Percentiles rank a stretch among this genome's conserved stretches.
Evolutionary conservation across 805 yeast species (phyloP).

Genomic region (Tanozyma kutaoensis): DNA sequence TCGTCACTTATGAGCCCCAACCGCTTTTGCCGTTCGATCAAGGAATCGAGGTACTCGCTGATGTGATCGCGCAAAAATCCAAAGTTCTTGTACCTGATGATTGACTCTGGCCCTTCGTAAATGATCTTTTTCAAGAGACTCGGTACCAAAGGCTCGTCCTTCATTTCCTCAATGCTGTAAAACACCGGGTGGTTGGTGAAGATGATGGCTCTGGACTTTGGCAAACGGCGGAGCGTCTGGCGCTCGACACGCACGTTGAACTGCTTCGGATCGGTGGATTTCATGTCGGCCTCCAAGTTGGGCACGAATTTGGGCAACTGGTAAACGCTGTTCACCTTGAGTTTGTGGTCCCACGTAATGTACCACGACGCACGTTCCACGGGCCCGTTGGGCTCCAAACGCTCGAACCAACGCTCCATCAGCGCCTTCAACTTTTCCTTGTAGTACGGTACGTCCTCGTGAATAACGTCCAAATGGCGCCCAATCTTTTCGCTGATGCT

Average conservation of each 20-base stretch:
- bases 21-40: slow-evolving; percentile 46
- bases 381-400: slow-evolving; percentile 45
- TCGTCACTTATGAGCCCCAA: slow-evolving; percentile 40
- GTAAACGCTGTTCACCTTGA: slow-evolving; percentile 43
- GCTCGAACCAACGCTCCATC: slow-evolving; percentile 62
- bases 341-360: slow-evolving; percentile 59
- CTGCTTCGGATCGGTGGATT: slow-evolving; percentile 30
- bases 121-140: slow-evolving; percentile 56
- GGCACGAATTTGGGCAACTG: slow-evolving; percentile 33
- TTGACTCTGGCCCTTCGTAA: slow-evolving; percentile 54
- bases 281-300: slow-evolving; percentile 15
- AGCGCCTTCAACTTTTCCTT: slow-evolving; percentile 49
- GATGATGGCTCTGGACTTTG: slow-evolving; percentile 50
- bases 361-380: slow-evolving; percentile 72
- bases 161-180: slow-evolving; percentile 65
- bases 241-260: slow-evolving; percentile 62
- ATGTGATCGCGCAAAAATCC: slow-evolving; percentile 47
- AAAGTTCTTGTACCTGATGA: slow-evolving; percentile 51
- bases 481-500: slow-evolving; percentile 51
- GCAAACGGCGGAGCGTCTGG: slow-evolving; percentile 57
- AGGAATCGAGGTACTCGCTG: slow-evolving; percentile 38
- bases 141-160: slow-evolving; percentile 69
- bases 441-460: slow-evolving; percentile 58
- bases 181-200: slow-evolving; percentile 72
- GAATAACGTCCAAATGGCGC: slow-evolving; percentile 47